Base-by-base conservation (phyloP, 78 protist genomes). In the Guillardia theta region DNA sequence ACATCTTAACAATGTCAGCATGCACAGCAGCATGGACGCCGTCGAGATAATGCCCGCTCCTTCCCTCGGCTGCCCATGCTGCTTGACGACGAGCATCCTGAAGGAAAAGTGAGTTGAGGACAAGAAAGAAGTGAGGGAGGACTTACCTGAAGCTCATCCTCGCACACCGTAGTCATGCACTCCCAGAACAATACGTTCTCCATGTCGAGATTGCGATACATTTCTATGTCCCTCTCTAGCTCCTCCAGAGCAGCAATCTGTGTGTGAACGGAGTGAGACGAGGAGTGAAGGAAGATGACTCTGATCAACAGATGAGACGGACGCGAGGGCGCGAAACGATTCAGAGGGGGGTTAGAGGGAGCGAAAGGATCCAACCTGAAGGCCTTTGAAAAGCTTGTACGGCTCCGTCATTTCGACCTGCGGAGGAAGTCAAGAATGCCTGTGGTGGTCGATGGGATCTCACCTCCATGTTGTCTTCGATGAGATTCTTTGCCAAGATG, bases 341-440 rank as follows among this genome's bases (percentile, higher is more conserved):
- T 41, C 50, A 6, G 88, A 77, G 47, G 19, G 45, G 41, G 18
- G 78, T 30, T 24, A 10, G 36, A 64, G 78, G n/a, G 78, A 64
- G 78, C 21, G 36, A 64, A 12, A 64, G 6, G 58, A 95, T 5
- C 41, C 27, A 0, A 50, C 33, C 48, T 93, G 48, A 93, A 94
- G 88, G 19, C 70, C 94, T 15, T 77, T 41, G 88, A 96, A 64
- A 22, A 95, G 43, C 41, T 4, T 18, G 83, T 95, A 77, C 24
- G 98, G 98, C 47, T 97, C 98, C 10, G 48, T 47, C 64, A 92
- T 58, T 47, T 88, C 93, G 12, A 88, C n/a, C 19, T 10, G 36
- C 88, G 21, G 8, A 19, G 33, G 39, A 78, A 78, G 39, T 19
- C 88, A 19, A 43, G 64, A 53, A 53, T 53, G 15, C 19, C 64